phyloP scores from a whole-genome alignment of 23 red algal genomes.

The Gracilaria vermiculophylla region DNA sequence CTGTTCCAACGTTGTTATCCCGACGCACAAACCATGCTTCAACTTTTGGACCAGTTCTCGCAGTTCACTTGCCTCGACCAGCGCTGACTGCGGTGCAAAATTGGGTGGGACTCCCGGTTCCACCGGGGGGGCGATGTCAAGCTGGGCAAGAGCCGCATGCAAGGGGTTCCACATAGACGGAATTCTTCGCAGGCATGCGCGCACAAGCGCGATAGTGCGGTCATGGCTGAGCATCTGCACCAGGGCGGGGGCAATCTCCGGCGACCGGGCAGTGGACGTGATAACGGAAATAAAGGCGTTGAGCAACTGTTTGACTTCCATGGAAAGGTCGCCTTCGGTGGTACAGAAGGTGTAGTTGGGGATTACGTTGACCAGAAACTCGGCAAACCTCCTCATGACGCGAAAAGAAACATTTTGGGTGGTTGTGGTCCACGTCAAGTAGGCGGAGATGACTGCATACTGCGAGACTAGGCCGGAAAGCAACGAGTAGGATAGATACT shows the following conservation, averaged over 20 bases:
- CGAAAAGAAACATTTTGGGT: conserved; percentile 4
- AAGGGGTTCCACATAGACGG: conserved; percentile 39
- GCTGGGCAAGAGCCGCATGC: conserved; percentile 23
- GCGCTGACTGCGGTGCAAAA: conserved; percentile 13
- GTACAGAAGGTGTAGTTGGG: conserved; percentile 51
- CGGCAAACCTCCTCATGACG: conserved; percentile 36
- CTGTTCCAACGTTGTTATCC: conserved; percentile 47
- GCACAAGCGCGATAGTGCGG: conserved; percentile 50
- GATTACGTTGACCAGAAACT: conserved; percentile 27
- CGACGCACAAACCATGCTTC: conserved; percentile 20
- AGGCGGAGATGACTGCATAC: conserved; percentile 26
- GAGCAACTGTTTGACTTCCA: conserved; percentile 47
- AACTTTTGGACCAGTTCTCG: conserved; percentile 22
- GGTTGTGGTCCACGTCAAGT: conserved; percentile 25
- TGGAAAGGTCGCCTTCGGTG: conserved; percentile 7
- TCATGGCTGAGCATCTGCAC: conserved; percentile 46
- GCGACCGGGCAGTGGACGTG: conserved; percentile 39
- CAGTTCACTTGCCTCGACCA: conserved; percentile 35
- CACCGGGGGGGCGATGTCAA: conserved; percentile 8
- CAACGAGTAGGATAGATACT: conserved; percentile 49
- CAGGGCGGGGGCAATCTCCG: conserved; percentile 37
- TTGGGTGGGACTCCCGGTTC: neutral
- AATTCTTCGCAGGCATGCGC: conserved; percentile 20
- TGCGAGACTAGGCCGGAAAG: conserved; percentile 45
- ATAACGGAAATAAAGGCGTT: conserved; percentile 41